phyloP scores from a whole-genome alignment of 805 yeast species.

The Geotrichum ghanense region DNA sequence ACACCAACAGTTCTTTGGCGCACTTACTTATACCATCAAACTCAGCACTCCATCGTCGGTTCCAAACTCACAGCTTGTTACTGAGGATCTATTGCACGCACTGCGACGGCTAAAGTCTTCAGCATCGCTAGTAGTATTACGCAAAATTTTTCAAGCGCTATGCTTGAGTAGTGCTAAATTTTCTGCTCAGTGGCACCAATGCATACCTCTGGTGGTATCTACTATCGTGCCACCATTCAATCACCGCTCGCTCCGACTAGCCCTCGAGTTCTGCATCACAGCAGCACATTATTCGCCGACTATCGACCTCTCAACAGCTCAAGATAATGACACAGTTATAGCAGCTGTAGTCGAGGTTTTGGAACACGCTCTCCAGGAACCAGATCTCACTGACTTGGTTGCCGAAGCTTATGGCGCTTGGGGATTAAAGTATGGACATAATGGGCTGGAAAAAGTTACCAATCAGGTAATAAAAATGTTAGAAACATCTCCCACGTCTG shows the following conservation, averaged over 20 bases:
- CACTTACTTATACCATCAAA: slow-evolving; percentile 61
- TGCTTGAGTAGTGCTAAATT: neutral
- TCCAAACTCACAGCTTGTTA: neutral
- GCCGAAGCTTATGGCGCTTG: neutral
- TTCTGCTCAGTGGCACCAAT: neutral
- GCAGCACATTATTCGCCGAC: neutral
- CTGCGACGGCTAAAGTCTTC: neutral
- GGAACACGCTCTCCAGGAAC: neutral
- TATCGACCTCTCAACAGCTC: neutral
- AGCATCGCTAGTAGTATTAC: neutral
- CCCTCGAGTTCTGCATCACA: neutral
- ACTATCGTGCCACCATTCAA: neutral
- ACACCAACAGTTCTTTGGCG: slow-evolving; percentile 58
- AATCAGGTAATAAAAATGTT: neutral
- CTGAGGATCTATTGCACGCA: neutral
- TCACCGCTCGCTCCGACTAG: neutral
- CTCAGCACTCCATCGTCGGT: slow-evolving; percentile 26
- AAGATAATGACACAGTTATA: neutral
- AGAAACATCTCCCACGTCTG: neutral
- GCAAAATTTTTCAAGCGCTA: neutral
- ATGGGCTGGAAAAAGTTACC: neutral
- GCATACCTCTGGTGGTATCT: neutral
- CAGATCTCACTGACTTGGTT: neutral
- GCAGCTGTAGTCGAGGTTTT: neutral
- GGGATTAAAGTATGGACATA: neutral